Evolutionary conservation across 768 basidiomycete genomes (phyloP).

Genomic region (Exidia glandulosa): DNA sequence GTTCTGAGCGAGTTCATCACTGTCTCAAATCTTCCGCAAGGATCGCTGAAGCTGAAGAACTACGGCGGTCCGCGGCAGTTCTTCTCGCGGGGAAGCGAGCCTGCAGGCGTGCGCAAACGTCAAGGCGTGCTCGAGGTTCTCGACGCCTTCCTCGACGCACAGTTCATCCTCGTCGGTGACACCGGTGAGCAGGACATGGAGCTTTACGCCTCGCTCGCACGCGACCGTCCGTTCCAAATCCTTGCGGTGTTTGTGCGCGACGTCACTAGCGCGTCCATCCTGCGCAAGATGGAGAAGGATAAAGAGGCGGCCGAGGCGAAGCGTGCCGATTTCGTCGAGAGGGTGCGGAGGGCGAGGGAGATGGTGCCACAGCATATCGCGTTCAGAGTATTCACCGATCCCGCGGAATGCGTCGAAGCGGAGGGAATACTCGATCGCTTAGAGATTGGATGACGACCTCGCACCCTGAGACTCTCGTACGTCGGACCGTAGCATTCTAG

Average conservation of each 20-base stretch:
- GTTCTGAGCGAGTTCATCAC: constrained; percentile 67
- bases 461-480: background rate
- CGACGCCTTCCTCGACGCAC: constrained; percentile 58
- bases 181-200: constrained; percentile 93
- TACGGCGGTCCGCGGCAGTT: constrained; percentile 69
- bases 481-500: too few species aligned
- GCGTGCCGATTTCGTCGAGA: constrained; percentile 34
- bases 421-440: background rate
- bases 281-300: background rate
- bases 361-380: constrained; percentile 45
- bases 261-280: constrained; percentile 26
- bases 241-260: constrained; percentile 78
- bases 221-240: constrained; percentile 45
- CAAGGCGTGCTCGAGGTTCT: constrained; percentile 67
- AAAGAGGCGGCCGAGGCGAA: background rate
- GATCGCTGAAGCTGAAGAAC: constrained; percentile 73
- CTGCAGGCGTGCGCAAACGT: constrained; percentile 75
- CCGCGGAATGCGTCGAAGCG: constrained; percentile 56
- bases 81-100: constrained; percentile 70
- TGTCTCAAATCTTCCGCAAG: constrained; percentile 56
- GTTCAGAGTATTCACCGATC: constrained; percentile 56
- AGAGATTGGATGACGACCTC: background rate
- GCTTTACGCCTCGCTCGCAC: constrained; percentile 69
- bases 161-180: constrained; percentile 83
- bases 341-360: constrained; percentile 52